phyloP scores from a whole-genome alignment of 257 asterid species.

The Solanum medicagineum region DNA sequence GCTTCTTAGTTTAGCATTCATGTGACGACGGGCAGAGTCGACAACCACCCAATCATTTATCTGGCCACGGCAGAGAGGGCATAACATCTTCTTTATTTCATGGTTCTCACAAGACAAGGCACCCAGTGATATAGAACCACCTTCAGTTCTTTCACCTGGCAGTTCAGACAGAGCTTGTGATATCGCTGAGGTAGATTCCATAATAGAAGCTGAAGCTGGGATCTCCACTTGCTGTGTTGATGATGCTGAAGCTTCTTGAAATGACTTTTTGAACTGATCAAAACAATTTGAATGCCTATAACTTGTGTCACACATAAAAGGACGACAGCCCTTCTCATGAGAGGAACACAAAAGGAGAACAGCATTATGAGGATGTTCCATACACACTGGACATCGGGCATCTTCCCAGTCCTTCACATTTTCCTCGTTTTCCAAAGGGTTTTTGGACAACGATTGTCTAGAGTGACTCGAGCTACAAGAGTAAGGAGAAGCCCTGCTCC shows the following conservation, averaged over 20 bases:
- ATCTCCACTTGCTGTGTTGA: constrained; percentile 17
- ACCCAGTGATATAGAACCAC: constrained; percentile 14
- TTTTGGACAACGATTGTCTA: constrained; percentile 18
- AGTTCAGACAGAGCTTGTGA: constrained; percentile 19
- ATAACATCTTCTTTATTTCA: constrained; percentile 33
- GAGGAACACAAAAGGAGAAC: constrained; percentile 74
- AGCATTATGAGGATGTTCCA: constrained; percentile 95
- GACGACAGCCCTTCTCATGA: constrained; percentile 80
- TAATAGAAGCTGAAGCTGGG: constrained; percentile 11
- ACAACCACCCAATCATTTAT: constrained; percentile 64
- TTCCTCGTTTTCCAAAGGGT: constrained; percentile 48
- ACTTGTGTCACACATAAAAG: constrained; percentile 96
- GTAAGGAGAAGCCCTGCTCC: constrained; percentile 52
- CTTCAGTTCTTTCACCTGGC: constrained; percentile 19
- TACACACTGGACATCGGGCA: constrained; percentile 84
- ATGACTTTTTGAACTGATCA: constrained; percentile 69
- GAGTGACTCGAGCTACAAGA: constrained; percentile 46
- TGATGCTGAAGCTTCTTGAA: constrained; percentile 18
- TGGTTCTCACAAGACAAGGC: constrained; percentile 18
- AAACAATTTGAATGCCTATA: constrained; percentile 87
- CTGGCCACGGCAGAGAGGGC: constrained; percentile 80
- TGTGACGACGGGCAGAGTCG: constrained; percentile 54
- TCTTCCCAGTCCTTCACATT: constrained; percentile 71
- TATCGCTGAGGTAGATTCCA: constrained; percentile 7
- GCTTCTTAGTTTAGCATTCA: constrained; percentile 69